Evolutionary conservation across 2,329 filamentous ascomycete genomes (phyloP).

Genomic region (Madurella mycetomatis): DNA sequence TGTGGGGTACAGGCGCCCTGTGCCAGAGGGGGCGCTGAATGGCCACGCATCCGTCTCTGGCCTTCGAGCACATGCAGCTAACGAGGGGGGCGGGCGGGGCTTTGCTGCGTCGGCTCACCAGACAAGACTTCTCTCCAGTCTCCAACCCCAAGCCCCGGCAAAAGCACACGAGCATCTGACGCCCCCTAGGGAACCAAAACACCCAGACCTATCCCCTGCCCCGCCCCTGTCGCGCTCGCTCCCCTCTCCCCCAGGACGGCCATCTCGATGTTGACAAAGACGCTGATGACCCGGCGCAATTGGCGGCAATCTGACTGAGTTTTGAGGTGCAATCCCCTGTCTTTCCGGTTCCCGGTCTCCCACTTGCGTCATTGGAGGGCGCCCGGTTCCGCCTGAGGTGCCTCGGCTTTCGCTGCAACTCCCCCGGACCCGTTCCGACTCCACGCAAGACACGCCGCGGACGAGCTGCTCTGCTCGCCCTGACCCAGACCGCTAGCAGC

Average conservation of each 20-base stretch:
- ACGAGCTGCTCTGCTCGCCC: neutral
- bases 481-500: neutral
- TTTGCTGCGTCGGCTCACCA: slow-evolving; percentile 8
- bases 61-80: slow-evolving; percentile 9
- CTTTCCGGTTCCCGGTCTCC: neutral
- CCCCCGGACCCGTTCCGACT: slow-evolving; percentile 10
- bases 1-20: neutral
- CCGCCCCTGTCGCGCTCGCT: slow-evolving; percentile 3
- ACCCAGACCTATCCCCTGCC: slow-evolving; percentile 6
- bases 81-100: slow-evolving; percentile 1
- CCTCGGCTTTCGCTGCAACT: slow-evolving; percentile 22
- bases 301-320: slow-evolving; percentile 6
- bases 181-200: neutral
- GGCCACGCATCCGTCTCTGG: neutral
- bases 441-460: neutral
- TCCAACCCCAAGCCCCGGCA: slow-evolving; percentile 10
- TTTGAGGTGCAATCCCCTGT: neutral
- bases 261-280: slow-evolving; percentile 8
- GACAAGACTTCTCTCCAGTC: slow-evolving; percentile 1
- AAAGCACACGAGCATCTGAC: slow-evolving; percentile 14
- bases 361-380: slow-evolving; percentile 24
- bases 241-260: neutral
- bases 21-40: neutral
- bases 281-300: slow-evolving; percentile 5
- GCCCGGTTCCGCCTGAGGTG: slow-evolving; percentile 19